Conservation (phyloP, 2,329 filamentous ascomycete species). For the Colletotrichum sidae region DNA sequence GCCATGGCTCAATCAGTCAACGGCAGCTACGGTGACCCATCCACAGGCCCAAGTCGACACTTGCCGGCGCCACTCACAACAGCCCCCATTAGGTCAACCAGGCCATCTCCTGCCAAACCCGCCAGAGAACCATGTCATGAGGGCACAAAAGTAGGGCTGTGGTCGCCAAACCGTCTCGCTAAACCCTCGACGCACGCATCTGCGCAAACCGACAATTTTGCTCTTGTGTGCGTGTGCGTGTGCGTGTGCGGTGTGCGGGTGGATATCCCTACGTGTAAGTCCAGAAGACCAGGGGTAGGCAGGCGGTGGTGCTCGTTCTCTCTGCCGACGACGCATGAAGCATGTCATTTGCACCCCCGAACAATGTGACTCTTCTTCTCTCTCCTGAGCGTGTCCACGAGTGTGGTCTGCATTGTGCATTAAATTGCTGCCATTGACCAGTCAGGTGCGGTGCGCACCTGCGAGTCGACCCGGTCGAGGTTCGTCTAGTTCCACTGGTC, state of each 20-base stretch:
- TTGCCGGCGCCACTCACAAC: constrained; percentile 4
- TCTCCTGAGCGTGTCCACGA: background rate
- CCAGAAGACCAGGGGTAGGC: background rate
- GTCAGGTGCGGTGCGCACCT: constrained; percentile 25
- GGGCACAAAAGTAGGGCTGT: constrained; percentile 30
- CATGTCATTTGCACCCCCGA: constrained; percentile 20
- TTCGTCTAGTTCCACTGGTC: background rate
- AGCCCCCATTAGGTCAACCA: background rate
- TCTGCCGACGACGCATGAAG: constrained; percentile 15
- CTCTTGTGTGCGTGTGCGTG: background rate
- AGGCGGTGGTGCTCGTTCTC: background rate
- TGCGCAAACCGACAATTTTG: background rate
- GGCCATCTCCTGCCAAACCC: background rate
- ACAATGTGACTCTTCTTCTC: constrained; percentile 21
- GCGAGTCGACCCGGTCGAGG: constrained; percentile 6
- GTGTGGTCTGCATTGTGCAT: constrained; percentile 22
- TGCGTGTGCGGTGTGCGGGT: constrained; percentile 4
- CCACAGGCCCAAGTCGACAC: no score
- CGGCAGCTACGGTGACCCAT: no score
- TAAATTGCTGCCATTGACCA: constrained; percentile 25
- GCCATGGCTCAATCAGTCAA: no score
- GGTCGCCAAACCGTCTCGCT: constrained; percentile 6
- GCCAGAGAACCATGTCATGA: constrained; percentile 9
- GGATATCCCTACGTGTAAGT: constrained; percentile 9
- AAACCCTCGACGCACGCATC: constrained; percentile 9